phyloP scores from a whole-genome alignment of 495 filamentous ascomycete genomes.

The Chlorociboria aeruginascens region DNA sequence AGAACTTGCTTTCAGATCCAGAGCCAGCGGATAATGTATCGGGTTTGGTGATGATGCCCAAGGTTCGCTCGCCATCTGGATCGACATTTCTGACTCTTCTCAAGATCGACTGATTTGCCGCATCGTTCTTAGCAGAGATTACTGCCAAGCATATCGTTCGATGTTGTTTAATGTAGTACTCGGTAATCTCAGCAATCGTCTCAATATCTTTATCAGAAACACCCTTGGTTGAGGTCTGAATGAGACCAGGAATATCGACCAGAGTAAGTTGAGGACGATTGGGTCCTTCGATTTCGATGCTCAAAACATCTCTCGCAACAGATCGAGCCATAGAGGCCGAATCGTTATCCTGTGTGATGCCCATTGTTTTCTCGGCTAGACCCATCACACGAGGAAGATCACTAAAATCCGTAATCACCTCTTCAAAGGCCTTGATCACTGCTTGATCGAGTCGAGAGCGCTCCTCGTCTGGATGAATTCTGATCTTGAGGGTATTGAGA shows the following conservation, averaged over 20 bases:
- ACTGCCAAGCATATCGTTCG: conserved; percentile 48
- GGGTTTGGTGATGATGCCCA: conserved; percentile 50
- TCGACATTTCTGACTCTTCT: conserved; percentile 31
- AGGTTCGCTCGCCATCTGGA: conserved; percentile 32
- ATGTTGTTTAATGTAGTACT: conserved; percentile 44
- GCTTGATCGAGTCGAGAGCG: conserved; percentile 19
- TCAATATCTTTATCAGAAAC: conserved; percentile 29
- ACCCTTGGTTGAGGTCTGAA: conserved; percentile 30
- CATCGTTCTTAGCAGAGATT: conserved; percentile 38
- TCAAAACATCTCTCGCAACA: conserved; percentile 51
- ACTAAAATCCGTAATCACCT: conserved; percentile 25
- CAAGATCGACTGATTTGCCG: conserved; percentile 37
- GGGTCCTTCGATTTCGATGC: conserved; percentile 50
- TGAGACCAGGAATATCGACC: conserved; percentile 56
- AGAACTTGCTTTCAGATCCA: conserved; percentile 34
- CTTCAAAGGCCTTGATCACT: conserved; percentile 21
- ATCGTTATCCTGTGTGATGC: conserved; percentile 11
- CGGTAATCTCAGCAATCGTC: conserved; percentile 38
- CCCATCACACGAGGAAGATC: conserved; percentile 33
- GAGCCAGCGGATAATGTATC: conserved; percentile 38
- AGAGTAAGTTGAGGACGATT: conserved; percentile 48
- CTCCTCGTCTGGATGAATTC: conserved; percentile 24
- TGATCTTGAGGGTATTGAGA: conserved; percentile 19
- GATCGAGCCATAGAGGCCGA: conserved; percentile 9
- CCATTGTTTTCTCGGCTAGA: conserved; percentile 29